A percentile compares a stretch with the other conserved stretches of the same genome.
Conservation (phyloP, 148 eudicot genomes). For the Diospyros kaki region DNA sequence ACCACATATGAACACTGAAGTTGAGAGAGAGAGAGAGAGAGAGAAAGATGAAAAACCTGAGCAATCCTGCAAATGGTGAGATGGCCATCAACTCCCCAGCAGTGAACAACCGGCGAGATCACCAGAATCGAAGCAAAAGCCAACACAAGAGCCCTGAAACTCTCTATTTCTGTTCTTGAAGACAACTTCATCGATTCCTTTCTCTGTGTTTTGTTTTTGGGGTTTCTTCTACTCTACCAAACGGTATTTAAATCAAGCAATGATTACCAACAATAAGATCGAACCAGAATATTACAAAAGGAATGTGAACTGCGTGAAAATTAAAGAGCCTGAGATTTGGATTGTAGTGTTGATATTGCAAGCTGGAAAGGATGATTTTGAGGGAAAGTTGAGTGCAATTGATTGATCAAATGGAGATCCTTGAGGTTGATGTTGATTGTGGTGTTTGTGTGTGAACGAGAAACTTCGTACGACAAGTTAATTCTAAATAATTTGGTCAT, state of each 20-base stretch:
- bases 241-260: too few relatives aligned
- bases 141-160: conserved; percentile 2
- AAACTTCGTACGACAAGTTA: background rate
- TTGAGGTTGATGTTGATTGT: background rate
- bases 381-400: background rate
- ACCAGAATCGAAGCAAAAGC: conserved; percentile 17
- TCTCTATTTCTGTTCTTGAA: conserved; percentile 1
- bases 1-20: background rate
- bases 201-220: too few relatives aligned
- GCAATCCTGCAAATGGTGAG: conserved; percentile 52
- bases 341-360: background rate
- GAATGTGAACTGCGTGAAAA: background rate
- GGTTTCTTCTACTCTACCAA: background rate
- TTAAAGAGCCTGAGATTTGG: background rate
- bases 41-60: conserved; percentile 34
- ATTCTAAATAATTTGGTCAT: background rate
- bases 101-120: conserved; percentile 25
- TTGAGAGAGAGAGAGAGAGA: conserved; percentile 5
- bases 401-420: background rate
- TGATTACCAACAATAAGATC: too few relatives aligned
- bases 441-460: background rate
- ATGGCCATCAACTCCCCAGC: conserved; percentile 75
- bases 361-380: too few relatives aligned
- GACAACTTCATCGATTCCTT: background rate
- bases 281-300: too few relatives aligned